Evolutionary conservation across 352 stramenopile species (phyloP).

Genomic region (Plasmopara viticola): DNA sequence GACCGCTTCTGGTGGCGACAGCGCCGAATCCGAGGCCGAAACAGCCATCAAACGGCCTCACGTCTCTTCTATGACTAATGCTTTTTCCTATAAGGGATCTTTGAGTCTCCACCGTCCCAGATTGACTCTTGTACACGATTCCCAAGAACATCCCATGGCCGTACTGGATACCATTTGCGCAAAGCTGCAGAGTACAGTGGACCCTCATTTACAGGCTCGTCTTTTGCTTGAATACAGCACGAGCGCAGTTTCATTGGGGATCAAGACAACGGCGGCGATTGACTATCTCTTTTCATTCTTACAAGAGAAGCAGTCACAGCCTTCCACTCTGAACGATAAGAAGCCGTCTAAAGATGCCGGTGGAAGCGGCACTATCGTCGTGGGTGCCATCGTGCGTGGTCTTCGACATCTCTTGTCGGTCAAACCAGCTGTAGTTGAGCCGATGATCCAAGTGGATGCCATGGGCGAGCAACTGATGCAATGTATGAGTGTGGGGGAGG

Average conservation of each 20-base stretch:
- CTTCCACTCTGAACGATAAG: constrained; percentile 9
- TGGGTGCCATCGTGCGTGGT: constrained; percentile 59
- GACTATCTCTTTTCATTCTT: constrained; percentile 81
- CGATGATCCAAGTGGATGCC: constrained; percentile 75
- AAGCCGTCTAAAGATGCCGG: constrained; percentile 11
- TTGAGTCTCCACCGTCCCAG: background rate
- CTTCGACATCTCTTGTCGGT: constrained; percentile 47
- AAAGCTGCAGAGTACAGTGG: constrained; percentile 32
- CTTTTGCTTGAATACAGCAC: constrained; percentile 56
- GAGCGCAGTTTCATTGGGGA: constrained; percentile 33
- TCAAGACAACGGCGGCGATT: constrained; percentile 50
- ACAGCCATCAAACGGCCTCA: constrained; percentile 11
- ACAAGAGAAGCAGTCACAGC: constrained; percentile 46
- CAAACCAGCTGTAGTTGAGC: constrained; percentile 51
- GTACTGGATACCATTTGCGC: constrained; percentile 37
- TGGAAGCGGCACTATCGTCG: constrained; percentile 43
- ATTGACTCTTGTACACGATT: constrained; percentile 5
- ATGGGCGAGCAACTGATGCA: constrained; percentile 77
- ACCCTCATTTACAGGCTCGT: constrained; percentile 58
- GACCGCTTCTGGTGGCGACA: constrained; percentile 11
- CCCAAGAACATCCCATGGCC: constrained; percentile 20
- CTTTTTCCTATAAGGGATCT: constrained; percentile 7
- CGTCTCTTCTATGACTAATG: constrained; percentile 7
- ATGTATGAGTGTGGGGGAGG: constrained; percentile 68
- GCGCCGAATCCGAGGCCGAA: constrained; percentile 1